These are phyloP conservation scores for Kwoniella sp. DNA, from an alignment of 768 basidiomycete genomes.

Conservation along the genomic window DNA sequence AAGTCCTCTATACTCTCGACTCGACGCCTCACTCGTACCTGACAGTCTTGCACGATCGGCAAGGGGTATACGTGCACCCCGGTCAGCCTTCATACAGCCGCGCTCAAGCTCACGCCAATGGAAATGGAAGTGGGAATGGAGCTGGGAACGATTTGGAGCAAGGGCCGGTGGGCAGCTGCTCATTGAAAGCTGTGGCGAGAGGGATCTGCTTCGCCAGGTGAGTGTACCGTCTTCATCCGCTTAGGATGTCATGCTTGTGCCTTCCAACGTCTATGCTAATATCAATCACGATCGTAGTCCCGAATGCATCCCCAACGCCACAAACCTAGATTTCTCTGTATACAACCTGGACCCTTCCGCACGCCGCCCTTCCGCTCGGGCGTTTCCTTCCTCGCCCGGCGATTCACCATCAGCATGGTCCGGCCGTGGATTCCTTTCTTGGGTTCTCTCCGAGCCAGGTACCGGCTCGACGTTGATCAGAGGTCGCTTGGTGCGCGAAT, in stretches of 20 bases:
- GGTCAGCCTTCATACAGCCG: conserved; percentile 8
- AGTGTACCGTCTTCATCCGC: neutral
- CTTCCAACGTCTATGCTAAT: too few relatives aligned
- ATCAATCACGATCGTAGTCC: conserved; percentile 28
- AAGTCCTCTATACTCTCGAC: conserved; percentile 47
- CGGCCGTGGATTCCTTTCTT: conserved; percentile 50
- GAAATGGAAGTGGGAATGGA: neutral
- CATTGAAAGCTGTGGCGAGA: conserved; percentile 39
- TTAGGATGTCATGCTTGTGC: too few relatives aligned
- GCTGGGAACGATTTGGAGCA: neutral
- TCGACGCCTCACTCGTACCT: conserved; percentile 42
- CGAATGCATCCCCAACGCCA: conserved; percentile 46
- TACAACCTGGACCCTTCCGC: conserved; percentile 47
- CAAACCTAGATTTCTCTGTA: conserved; percentile 44
- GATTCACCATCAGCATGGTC: conserved; percentile 34
- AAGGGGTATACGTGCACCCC: conserved; percentile 47
- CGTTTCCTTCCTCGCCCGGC: conserved; percentile 24
- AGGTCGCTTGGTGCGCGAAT: conserved; percentile 40
- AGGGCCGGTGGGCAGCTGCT: conserved; percentile 35
- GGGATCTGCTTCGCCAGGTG: conserved; percentile 52
- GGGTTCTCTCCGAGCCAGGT: conserved; percentile 37
- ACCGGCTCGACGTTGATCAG: conserved; percentile 37
- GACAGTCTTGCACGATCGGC: conserved; percentile 39
- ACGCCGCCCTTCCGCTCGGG: conserved; percentile 13
- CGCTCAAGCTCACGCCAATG: too few relatives aligned